Evolutionary conservation across 352 stramenopile species (phyloP), one percentile per base, ranked within the genome.

Genomic region (Globisporangium alternatum): DNA sequence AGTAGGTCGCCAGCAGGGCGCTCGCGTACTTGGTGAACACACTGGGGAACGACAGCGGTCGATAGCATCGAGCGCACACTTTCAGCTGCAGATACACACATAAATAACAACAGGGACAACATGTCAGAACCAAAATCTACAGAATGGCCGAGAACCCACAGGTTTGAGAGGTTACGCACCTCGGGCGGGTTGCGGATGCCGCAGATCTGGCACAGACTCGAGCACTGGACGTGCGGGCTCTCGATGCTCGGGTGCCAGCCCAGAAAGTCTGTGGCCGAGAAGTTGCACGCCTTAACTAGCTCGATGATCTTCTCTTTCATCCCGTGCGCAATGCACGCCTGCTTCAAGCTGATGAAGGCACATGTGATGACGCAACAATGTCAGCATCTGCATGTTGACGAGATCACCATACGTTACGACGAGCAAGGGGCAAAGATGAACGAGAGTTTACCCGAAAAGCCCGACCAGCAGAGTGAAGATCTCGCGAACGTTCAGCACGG

Each of bases 241-340:
- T 95, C 87, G 33, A 90, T 88, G 2, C 71, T 75, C 28, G 87
- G 87, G 58, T 95, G 81, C 87, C 87, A 95, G 5, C 87, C 87
- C 22, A 95, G 75, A 53, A 77, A 91, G 55, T 95, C 85, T 12
- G 77, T 90, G 6, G 83, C 77, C 6, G 80, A 81, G 57, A 88
- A 86, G 2, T 91, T 90, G 57, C 81, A 83, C 1, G 76, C 64
- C 45, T 86, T 75, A 39, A 93, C 77, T 1, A 89, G 56, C 9
- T 74, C 69, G 10, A 88, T 68, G 9, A 86, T 63, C 58, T 79
- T 79, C 4, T 83, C 70, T 19, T 81, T 75, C 30, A 84, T 71
- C 2, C 74, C 73, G 57, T 93, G 85, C 7, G 82, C 71, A 48
- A 93, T 84, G 33, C 72, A 79, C 1, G 81, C 76, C 48, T 77